Evolutionary conservation across 352 stramenopile species (phyloP).

Genomic region (Phytopythium kandeliae): DNA sequence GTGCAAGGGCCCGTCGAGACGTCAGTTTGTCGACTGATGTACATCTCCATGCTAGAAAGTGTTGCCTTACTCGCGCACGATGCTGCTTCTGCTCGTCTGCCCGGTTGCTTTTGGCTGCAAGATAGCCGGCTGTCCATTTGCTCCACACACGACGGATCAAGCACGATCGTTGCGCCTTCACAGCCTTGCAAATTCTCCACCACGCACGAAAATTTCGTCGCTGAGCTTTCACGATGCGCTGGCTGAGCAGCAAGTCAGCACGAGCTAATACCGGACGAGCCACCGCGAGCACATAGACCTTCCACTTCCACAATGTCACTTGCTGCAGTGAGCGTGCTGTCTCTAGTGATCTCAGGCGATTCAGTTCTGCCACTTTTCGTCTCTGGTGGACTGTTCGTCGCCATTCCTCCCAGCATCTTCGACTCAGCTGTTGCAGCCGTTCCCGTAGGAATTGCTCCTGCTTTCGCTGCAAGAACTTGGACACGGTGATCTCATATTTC

Average conservation of each 20-base stretch:
- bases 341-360: slow-evolving; percentile 18
- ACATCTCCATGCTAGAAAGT: slow-evolving; percentile 39
- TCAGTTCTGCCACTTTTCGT: slow-evolving; percentile 11
- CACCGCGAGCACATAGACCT: slow-evolving; percentile 31
- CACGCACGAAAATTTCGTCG: slow-evolving; percentile 20
- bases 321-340: slow-evolving; percentile 12
- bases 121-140: slow-evolving; percentile 22
- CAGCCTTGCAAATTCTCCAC: slow-evolving; percentile 19
- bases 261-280: slow-evolving; percentile 22
- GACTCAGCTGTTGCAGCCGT: background rate
- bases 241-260: slow-evolving; percentile 7
- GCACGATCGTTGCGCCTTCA: slow-evolving; percentile 12
- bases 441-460: slow-evolving; percentile 1
- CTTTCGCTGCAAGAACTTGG: slow-evolving; percentile 12
- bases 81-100: slow-evolving; percentile 15
- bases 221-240: slow-evolving; percentile 3
- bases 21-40: slow-evolving; percentile 26
- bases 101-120: slow-evolving; percentile 12
- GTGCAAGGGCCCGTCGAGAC: slow-evolving; percentile 33
- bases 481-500: slow-evolving; percentile 13
- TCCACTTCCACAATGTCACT: slow-evolving; percentile 43
- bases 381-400: slow-evolving; percentile 16
- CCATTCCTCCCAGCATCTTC: slow-evolving; percentile 21
- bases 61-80: slow-evolving; percentile 14
- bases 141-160: slow-evolving; percentile 28